phyloP scores from a whole-genome alignment of 2,329 filamentous ascomycete genomes.

The Thelonectria olida region DNA sequence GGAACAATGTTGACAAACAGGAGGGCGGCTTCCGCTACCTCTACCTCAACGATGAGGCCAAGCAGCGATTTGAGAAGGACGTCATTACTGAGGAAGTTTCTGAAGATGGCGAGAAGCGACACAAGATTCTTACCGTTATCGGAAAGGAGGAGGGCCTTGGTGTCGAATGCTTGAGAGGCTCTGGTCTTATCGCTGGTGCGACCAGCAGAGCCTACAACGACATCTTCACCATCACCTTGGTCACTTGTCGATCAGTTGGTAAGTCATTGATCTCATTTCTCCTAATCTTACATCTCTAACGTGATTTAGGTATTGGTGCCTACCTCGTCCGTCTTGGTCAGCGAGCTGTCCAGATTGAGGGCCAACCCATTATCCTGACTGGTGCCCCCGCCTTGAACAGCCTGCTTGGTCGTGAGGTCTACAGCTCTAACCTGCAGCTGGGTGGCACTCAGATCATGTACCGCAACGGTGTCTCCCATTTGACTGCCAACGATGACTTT shows the following conservation, averaged over 20 bases:
- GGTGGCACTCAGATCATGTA: constrained; percentile 99
- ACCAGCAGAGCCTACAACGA: constrained; percentile 98
- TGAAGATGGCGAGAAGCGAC: constrained; percentile 87
- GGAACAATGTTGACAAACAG: constrained; percentile 85
- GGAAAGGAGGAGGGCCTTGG: constrained; percentile 95
- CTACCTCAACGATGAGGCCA: constrained; percentile 87
- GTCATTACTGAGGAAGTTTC: constrained; percentile 83
- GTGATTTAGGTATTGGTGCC: constrained; percentile 81
- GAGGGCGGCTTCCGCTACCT: constrained; percentile 96
- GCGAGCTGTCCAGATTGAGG: constrained; percentile 98
- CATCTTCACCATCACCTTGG: constrained; percentile 97
- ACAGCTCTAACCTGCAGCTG: constrained; percentile 98
- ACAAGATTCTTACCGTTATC: constrained; percentile 94
- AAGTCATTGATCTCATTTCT: constrained; percentile 44
- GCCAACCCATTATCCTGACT: constrained; percentile 97
- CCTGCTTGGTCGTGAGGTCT: constrained; percentile 95
- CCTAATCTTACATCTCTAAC: constrained; percentile 43
- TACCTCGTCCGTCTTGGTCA: constrained; percentile 98
- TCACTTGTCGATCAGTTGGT: constrained; percentile 98
- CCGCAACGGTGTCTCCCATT: constrained; percentile 98
- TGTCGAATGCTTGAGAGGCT: constrained; percentile 96
- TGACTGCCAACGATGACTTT: constrained; percentile 98
- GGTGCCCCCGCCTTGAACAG: constrained; percentile 98
- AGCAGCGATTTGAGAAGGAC: constrained; percentile 83
- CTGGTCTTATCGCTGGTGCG: constrained; percentile 96